Percentiles rank a stretch among this genome's conserved stretches.
phyloP scores from a whole-genome alignment of 768 basidiomycete species.

The Leccinum subgranulosum region DNA sequence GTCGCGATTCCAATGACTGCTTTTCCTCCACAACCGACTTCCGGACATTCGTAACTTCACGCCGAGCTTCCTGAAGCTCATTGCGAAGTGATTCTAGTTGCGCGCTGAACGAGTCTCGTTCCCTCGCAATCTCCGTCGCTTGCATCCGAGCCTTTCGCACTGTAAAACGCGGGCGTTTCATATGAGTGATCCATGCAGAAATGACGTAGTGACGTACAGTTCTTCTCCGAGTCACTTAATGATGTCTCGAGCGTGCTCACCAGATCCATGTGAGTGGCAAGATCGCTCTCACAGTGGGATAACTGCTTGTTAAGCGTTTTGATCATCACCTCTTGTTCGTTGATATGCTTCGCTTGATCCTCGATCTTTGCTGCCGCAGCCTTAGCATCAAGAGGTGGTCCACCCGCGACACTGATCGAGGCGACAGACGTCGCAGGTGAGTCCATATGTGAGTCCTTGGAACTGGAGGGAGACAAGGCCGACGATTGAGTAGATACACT shows the following conservation, averaged over 20 bases:
- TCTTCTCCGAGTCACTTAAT: constrained; percentile 89
- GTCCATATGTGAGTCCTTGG: constrained; percentile 69
- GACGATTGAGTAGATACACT: constrained; percentile 65
- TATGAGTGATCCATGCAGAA: constrained; percentile 4
- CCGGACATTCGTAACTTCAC: constrained; percentile 74
- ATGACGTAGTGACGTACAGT: constrained; percentile 53
- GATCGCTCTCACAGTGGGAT: constrained; percentile 87
- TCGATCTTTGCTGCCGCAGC: constrained; percentile 52
- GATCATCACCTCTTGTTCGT: constrained; percentile 88
- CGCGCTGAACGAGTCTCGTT: constrained; percentile 69
- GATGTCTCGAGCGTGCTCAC: constrained; percentile 82
- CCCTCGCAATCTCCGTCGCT: constrained; percentile 83
- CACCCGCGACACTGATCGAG: constrained; percentile 37
- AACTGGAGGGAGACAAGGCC: constrained; percentile 51
- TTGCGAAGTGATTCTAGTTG: constrained; percentile 66
- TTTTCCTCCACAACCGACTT: constrained; percentile 86
- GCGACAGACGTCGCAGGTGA: constrained; percentile 63
- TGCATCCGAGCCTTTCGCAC: constrained; percentile 95
- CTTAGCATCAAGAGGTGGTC: constrained; percentile 52
- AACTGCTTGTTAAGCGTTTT: constrained; percentile 92
- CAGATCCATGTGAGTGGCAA: constrained; percentile 89
- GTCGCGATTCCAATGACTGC: constrained; percentile 74
- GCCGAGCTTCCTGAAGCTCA: constrained; percentile 75
- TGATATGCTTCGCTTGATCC: constrained; percentile 70
- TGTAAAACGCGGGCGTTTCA: constrained; percentile 27